These are phyloP conservation scores for Globisporangium recalcitrans DNA, from an alignment of 352 stramenopile genomes.

Conservation along the genomic window DNA sequence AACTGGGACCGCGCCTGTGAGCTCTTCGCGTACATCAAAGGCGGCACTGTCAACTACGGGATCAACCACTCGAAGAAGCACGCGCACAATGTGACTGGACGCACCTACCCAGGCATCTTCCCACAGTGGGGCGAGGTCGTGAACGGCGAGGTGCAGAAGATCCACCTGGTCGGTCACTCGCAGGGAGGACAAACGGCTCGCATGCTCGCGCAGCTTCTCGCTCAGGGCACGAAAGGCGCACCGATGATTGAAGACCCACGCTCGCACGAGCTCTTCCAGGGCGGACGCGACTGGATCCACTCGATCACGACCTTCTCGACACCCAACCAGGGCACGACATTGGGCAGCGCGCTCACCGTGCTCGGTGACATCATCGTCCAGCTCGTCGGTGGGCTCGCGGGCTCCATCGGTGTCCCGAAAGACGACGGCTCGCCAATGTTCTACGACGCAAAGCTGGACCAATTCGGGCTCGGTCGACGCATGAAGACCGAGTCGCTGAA, in stretches of 20 bases:
- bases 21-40: constrained; percentile 45
- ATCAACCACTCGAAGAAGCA: constrained; percentile 26
- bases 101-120: constrained; percentile 30
- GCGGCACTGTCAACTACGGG: constrained; percentile 36
- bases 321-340: constrained; percentile 24
- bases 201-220: constrained; percentile 38
- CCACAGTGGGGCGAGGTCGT: constrained; percentile 32
- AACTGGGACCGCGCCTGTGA: constrained; percentile 53
- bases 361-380: constrained; percentile 17
- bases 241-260: constrained; percentile 22
- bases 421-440: constrained; percentile 9
- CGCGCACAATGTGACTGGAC: constrained; percentile 23
- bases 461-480: constrained; percentile 9
- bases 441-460: constrained; percentile 20
- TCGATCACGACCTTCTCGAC: constrained; percentile 28
- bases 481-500: constrained; percentile 10
- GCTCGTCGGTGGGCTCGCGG: constrained; percentile 17
- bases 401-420: neutral
- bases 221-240: constrained; percentile 25
- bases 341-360: constrained; percentile 17
- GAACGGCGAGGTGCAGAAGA: constrained; percentile 31
- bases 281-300: constrained; percentile 28
- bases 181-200: constrained; percentile 38
- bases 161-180: constrained; percentile 37
- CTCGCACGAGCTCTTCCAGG: constrained; percentile 21